These are phyloP conservation scores for Dactylorhiza incarnata DNA, from an alignment of 106 monocot species.

Conservation along the genomic window DNA sequence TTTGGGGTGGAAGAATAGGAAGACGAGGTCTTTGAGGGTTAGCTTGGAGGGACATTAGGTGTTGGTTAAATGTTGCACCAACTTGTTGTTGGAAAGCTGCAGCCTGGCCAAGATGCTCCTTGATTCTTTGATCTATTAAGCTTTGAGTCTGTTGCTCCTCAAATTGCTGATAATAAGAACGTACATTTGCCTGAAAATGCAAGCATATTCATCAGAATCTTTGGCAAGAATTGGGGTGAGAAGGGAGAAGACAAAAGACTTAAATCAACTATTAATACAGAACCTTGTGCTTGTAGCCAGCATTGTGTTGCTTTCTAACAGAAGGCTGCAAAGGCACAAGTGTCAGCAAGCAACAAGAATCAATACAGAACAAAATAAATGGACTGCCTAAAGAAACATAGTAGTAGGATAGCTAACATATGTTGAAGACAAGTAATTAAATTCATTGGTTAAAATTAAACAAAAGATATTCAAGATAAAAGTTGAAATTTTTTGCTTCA, in stretches of 20 bases:
- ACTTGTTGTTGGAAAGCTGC: slow-evolving; percentile 72
- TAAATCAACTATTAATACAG: background rate
- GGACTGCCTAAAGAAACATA: background rate
- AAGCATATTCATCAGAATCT: background rate
- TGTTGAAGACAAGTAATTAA: background rate
- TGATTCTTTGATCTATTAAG: slow-evolving; percentile 93
- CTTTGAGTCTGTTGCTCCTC: slow-evolving; percentile 93
- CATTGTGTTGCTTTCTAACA: slow-evolving; percentile 97
- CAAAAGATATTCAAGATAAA: background rate
- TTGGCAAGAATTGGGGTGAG: background rate
- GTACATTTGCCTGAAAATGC: slow-evolving; percentile 68
- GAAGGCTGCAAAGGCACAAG: slow-evolving; percentile 58
- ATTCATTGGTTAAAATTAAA: background rate
- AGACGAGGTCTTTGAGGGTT: slow-evolving; percentile 50
- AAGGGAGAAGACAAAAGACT: background rate
- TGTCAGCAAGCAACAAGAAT: background rate
- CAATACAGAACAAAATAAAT: background rate
- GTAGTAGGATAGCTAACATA: background rate
- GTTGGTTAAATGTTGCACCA: slow-evolving; percentile 77
- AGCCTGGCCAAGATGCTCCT: slow-evolving; percentile 90
- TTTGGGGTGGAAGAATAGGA: slow-evolving; percentile 62
- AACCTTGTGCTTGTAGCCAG: slow-evolving; percentile 98
- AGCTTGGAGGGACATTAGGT: slow-evolving; percentile 46
- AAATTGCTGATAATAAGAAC: slow-evolving; percentile 90
- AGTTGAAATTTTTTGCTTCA: background rate